phyloP scores from a whole-genome alignment of 2,329 filamentous ascomycete genomes.

The Clonostachys rosea region DNA sequence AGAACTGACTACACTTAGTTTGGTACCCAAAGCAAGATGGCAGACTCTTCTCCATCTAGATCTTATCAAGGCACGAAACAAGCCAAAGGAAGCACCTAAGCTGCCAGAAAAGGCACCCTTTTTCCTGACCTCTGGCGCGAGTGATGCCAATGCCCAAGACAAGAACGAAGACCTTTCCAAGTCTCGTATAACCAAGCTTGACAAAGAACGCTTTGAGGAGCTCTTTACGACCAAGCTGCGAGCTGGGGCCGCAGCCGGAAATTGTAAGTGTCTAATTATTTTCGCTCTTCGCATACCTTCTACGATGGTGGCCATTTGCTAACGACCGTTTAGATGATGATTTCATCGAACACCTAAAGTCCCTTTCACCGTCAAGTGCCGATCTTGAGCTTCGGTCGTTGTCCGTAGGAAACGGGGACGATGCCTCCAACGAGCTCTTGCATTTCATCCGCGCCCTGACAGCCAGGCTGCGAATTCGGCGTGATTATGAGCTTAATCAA shows the following conservation, averaged over 20 bases:
- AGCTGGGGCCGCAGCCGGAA: slow-evolving; percentile 43
- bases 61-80: slow-evolving; percentile 88
- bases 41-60: slow-evolving; percentile 92
- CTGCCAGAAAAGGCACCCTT: slow-evolving; percentile 92
- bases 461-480: slow-evolving; percentile 58
- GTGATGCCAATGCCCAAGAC: slow-evolving; percentile 29
- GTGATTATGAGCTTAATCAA: slow-evolving; percentile 90
- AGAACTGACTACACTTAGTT: slow-evolving; percentile 81
- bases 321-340: slow-evolving; percentile 40
- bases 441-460: slow-evolving; percentile 82
- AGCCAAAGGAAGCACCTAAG: slow-evolving; percentile 88
- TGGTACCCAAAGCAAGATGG: slow-evolving; percentile 89
- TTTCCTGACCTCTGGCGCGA: slow-evolving; percentile 68
- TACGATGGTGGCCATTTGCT: background rate
- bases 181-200: slow-evolving; percentile 67
- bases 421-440: slow-evolving; percentile 63
- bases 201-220: slow-evolving; percentile 52
- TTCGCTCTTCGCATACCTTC: background rate
- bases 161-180: slow-evolving; percentile 35
- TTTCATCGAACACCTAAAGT: slow-evolving; percentile 76
- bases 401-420: slow-evolving; percentile 35
- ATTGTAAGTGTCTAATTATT: slow-evolving; percentile 48
- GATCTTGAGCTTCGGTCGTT: slow-evolving; percentile 90
- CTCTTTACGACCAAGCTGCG: slow-evolving; percentile 54
- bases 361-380: slow-evolving; percentile 76